Evolutionary conservation across 345 rosid genomes (phyloP).

Genomic region (Raphanus sativus): DNA sequence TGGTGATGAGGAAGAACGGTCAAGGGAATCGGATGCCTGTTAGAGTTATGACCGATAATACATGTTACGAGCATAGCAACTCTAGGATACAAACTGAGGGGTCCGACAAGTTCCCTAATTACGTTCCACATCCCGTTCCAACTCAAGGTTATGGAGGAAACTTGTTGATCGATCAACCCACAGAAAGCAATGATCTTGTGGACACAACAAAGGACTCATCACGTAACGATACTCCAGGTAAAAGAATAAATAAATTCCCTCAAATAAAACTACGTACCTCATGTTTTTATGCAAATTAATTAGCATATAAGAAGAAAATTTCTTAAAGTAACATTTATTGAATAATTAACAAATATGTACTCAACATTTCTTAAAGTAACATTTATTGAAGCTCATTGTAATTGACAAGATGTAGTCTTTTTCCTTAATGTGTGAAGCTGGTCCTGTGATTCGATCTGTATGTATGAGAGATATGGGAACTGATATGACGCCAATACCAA

Average conservation of each 20-base stretch:
- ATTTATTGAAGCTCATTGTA: no score
- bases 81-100: constrained; percentile 40
- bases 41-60: constrained; percentile 47
- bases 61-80: constrained; percentile 60
- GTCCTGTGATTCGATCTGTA: constrained; percentile 73
- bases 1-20: constrained; percentile 53
- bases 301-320: no score
- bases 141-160: constrained; percentile 55
- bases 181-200: constrained; percentile 48
- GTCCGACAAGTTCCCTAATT: constrained; percentile 42
- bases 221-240: constrained; percentile 47
- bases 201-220: not conserved
- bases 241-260: no score
- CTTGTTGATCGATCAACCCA: constrained; percentile 39
- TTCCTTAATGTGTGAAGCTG: constrained; percentile 49
- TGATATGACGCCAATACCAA: constrained; percentile 91
- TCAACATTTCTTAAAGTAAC: no score
- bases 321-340: no score
- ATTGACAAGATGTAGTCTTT: not conserved
- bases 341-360: no score
- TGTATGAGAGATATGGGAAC: constrained; percentile 99
- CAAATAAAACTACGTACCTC: no score
- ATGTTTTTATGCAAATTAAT: no score
- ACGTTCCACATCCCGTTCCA: not conserved
- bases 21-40: constrained; percentile 40